Percentiles rank a stretch among this genome's conserved stretches.
phyloP scores from a whole-genome alignment of 345 rosid genomes.

The Dipteronia sinensis region DNA sequence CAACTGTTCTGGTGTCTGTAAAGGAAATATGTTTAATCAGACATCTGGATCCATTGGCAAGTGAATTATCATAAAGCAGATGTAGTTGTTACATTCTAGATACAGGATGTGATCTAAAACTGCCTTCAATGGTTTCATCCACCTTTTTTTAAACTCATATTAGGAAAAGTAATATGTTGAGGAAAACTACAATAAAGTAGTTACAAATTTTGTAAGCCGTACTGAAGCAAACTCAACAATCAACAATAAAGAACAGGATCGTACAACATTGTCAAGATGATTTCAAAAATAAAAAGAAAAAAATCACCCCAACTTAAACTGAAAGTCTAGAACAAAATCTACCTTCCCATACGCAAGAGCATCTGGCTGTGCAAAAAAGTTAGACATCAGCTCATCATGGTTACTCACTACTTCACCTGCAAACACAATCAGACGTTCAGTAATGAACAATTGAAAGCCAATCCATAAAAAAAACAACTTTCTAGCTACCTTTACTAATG shows the following conservation, averaged over 20 bases:
- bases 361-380: conserved; percentile 98
- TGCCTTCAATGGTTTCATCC: not conserved
- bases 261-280: not conserved
- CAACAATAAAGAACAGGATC: not conserved
- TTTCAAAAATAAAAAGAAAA: not conserved
- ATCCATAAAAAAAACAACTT: conserved; percentile 13
- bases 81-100: not conserved
- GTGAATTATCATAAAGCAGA: not conserved
- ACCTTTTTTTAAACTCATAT: not conserved
- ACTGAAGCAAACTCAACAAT: not conserved
- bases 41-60: not conserved
- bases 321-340: conserved; percentile 19
- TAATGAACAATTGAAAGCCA: not conserved
- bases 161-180: not conserved
- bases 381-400: conserved; percentile 99
- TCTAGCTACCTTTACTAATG: not conserved
- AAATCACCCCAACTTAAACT: not conserved
- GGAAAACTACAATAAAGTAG: conserved; percentile 3
- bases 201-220: not conserved
- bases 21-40: conserved; percentile 24
- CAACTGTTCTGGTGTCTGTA: conserved; percentile 84
- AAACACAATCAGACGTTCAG: conserved; percentile 13
- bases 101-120: not conserved
- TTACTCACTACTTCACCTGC: conserved; percentile 90
- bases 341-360: conserved; percentile 99